These are phyloP conservation scores for Agarophyton chilense DNA, from an alignment of 23 red algal genomes.

Conservation along the genomic window DNA sequence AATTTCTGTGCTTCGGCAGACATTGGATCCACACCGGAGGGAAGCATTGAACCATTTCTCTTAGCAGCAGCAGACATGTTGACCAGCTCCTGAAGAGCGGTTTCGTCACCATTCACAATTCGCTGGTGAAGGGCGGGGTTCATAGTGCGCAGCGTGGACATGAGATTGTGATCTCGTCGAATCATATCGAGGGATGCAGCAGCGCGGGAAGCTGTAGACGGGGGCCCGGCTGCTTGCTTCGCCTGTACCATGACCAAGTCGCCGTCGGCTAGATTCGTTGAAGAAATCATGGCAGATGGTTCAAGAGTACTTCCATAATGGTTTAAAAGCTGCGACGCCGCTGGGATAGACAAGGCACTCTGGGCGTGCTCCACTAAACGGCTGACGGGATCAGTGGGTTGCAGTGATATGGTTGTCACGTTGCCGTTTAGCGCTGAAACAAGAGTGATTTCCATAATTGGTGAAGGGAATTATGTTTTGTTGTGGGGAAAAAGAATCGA, in stretches of 20 bases:
- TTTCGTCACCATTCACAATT: conserved; percentile 19
- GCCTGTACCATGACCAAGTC: conserved; percentile 18
- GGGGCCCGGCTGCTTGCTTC: not conserved
- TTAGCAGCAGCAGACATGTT: not conserved
- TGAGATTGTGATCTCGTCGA: not conserved
- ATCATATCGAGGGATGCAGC: conserved; percentile 6
- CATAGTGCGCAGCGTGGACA: conserved; percentile 13
- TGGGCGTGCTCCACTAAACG: conserved; percentile 10
- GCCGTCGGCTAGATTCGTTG: conserved; percentile 14
- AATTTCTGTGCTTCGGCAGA: conserved; percentile 33
- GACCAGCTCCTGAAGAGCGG: not conserved
- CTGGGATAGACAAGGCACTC: not conserved
- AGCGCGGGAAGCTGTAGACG: not conserved
- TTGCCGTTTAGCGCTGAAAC: conserved; percentile 7
- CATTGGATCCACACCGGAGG: conserved; percentile 24
- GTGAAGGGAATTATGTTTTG: not conserved
- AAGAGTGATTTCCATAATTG: not conserved
- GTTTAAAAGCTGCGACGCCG: not conserved
- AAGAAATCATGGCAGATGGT: conserved; percentile 1
- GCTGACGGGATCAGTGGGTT: not conserved
- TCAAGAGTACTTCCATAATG: conserved; percentile 10
- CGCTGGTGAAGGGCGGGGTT: conserved; percentile 20
- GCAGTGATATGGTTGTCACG: conserved; percentile 12
- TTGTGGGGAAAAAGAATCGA: not conserved
- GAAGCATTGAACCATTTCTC: not conserved